Evolutionary conservation across 441 rosid species (phyloP), one percentile per base, ranked within the genome.

Genomic region (Jatropha multifida): DNA sequence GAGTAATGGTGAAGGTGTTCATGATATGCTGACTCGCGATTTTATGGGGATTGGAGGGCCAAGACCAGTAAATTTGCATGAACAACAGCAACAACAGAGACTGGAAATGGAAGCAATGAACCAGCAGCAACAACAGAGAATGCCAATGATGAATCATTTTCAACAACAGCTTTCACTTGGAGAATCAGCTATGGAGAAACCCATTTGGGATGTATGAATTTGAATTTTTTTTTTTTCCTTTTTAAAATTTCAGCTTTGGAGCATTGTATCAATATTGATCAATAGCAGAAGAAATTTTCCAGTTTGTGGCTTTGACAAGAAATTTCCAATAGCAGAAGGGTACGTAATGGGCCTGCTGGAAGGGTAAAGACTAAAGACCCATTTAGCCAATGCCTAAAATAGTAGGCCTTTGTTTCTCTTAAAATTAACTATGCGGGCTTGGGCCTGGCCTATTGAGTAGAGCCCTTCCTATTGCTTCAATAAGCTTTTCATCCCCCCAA

Each of bases 21-120:
- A 20, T 40, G 81, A 73, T 64, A 72, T 75, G 83, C 79, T 82
- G 85, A 88, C 90, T 2, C 88, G 81, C 65, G 94, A 91, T 41
- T 89, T 89, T 68, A 72, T 89, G 90, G 94, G 91, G 32, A 81
- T 88, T 20, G 91, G 86, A 63, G 93, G 88, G 38, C n/a, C 83
- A 27, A 76, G 84, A 37, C 76, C 73, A 9, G 59, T 68, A 48
- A 77, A 74, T 72, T 69, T 83, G 70, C 87, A 82, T 32, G 32
- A 32, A 32, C 32, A 32, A 32, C 70, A 82, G 20, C 84, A 79
- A 14, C 81, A 70, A 23, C 84, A 71, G 51, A 79, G 86, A 32
- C 18, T 81, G 81, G 91, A 80, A 65, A 74, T 86, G 79, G 89
- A 83, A 74, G 89, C 81, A 59, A 83, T 85, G 74, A 83, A 72